These are phyloP conservation scores for Colletotrichum sp. DNA, from an alignment of 2,329 filamentous ascomycete species.

Conservation along the genomic window DNA sequence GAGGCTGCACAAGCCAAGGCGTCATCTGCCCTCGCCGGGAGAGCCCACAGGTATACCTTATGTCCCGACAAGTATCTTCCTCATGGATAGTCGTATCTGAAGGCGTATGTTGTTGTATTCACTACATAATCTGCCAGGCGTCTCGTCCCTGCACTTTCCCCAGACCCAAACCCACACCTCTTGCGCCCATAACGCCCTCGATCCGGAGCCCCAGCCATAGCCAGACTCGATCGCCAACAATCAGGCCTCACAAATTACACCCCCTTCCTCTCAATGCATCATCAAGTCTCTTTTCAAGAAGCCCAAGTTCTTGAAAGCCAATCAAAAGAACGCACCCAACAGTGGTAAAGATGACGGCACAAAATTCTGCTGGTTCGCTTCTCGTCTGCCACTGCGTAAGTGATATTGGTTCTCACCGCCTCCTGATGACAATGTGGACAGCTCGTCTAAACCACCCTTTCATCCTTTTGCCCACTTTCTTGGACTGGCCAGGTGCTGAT, in stretches of 20 bases:
- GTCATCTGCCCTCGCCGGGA: neutral
- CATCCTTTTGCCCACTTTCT: neutral
- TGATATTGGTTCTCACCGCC: neutral
- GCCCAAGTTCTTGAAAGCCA: slow-evolving; percentile 3
- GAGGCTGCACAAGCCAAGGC: neutral
- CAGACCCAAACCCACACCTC: neutral
- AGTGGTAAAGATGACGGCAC: neutral
- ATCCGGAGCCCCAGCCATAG: neutral
- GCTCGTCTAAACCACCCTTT: slow-evolving; percentile 8
- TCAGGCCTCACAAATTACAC: neutral
- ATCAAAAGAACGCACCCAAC: slow-evolving; percentile 11
- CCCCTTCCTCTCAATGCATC: neutral
- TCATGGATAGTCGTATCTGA: neutral
- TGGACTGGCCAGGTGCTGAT: neutral
- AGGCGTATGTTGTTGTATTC: neutral
- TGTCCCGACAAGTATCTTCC: neutral
- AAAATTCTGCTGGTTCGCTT: neutral
- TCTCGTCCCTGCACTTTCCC: neutral
- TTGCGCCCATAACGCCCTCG: neutral
- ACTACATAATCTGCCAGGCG: neutral
- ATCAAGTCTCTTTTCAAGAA: slow-evolving; percentile 6
- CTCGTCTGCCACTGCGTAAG: neutral
- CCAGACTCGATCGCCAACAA: neutral
- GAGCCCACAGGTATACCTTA: neutral
- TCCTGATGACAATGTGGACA: neutral